Base-by-base conservation (phyloP, 768 basidiomycete genomes). In the Grammothele lineata region DNA sequence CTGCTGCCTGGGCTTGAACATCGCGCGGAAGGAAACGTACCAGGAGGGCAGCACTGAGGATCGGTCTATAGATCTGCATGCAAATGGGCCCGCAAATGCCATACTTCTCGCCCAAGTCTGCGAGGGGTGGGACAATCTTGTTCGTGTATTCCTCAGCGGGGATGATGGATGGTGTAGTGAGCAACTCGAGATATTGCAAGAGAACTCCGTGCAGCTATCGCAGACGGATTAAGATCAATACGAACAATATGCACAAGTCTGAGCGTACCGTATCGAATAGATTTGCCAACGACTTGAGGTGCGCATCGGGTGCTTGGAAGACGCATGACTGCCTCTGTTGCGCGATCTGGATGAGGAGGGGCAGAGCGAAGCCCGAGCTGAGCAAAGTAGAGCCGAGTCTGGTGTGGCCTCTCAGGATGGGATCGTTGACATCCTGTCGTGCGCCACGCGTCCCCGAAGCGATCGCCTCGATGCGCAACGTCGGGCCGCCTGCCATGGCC, bases 31-130 rank as follows among this genome's bases (percentile, higher is more conserved):
- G 23, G 35, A 37, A 1, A 68, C 76, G 47, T 61, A 85, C 85
- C 57, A 87, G 66, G 37, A 89, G 67, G 23, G 73, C 67, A 8
- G 69, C 69, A 53, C 87, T 80, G 36, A 89, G 70, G 44, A 87
- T 83, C 12, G 95, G 93, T 14, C 96, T 81, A 32, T 91, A 77
- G 47, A 98, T 85, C 61, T 94, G 92, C 89, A 98, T 96, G 43
- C 92, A 91, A 46, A 96, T 84, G 11, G 88, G 80, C 30, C 87
- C 81, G 48, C 83, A 81, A 37, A 99, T 80, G 6, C 86, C 88
- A 65, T 87, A 98, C 32, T 75, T 73, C 42, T 77, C 72, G 43
- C 83, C 83, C 8, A 98, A 75, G 23, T 89, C 85, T 2, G 70
- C 67, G 9, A 96, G 69, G 15, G 87, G 69, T 4, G 95, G 94